Evolutionary conservation across 2,329 filamentous ascomycete genomes (phyloP), one percentile per base, ranked within the genome.

Genomic region (Cladophialophora carrionii): DNA sequence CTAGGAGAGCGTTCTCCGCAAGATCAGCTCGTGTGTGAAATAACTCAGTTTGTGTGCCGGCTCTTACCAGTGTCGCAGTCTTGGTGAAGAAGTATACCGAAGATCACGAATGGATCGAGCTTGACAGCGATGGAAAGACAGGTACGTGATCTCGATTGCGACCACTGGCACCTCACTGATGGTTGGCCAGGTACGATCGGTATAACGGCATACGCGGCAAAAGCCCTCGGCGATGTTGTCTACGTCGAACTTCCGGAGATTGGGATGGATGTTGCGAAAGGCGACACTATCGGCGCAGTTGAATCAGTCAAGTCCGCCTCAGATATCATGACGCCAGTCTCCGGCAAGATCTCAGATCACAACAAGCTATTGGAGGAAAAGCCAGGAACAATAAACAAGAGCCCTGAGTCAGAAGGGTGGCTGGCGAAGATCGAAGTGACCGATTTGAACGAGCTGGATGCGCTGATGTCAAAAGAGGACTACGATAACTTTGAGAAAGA

Each of bases 241-340:
- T 99, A 90, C 82, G 92, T 98, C 74, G 95, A 99, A 84, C 89
- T 99, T 32, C 95, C 95, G 63, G 83, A 88, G 71, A 76, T 83
- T 62, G 89, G 87, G 70, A 82, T 88, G 72, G 85, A 89, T 73
- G 85, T 96, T 67, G 79, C 80, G 64, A 85, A 88, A 63, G 92
- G 92, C 74, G 94, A 98, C 76, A 84, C 90, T 70, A 90, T 98
- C 72, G 95, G 95, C 71, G 92, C 94, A 66, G 94, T 99, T 73
- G 95, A 99, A 83, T 97, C 92, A 2, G 95, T 99, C 79, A 99
- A 99, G 85, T 95, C 90, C 68, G 95, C 95, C n/a, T 94, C 91
- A 69, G 95, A 99, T 78, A 96, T 99, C 83, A 90, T 96, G 81
- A 88, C 92, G 14, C 95, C 95, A 20, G 85, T 97, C 71, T 81